A percentile compares a stretch with the other conserved stretches of the same genome.
Conservation (phyloP, 495 filamentous ascomycete genomes). For the Talaromyces thailandensis region DNA sequence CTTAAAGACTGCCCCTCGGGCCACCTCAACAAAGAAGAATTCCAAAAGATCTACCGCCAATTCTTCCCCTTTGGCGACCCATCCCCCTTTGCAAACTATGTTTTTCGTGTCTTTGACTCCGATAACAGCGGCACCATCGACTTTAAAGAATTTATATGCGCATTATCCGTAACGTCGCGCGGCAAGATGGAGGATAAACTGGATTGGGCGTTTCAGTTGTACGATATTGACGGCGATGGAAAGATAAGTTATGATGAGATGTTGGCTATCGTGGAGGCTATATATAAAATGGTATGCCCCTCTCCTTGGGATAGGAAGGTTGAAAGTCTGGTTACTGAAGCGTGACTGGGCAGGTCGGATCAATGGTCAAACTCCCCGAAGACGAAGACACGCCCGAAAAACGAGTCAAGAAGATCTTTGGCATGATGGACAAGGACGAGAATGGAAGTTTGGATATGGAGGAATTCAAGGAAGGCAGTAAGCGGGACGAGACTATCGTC, state of each 20-base stretch:
- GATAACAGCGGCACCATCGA: constrained; percentile 97
- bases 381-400: constrained; percentile 99
- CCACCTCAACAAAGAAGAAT: constrained; percentile 94
- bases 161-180: constrained; percentile 88
- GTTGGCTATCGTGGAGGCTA: constrained; percentile 96
- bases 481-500: constrained; percentile 98
- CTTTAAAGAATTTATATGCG: constrained; percentile 99
- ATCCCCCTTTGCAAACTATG: constrained; percentile 94
- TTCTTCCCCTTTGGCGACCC: constrained; percentile 99
- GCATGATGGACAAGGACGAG: constrained; percentile 99
- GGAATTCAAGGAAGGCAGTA: constrained; percentile 98
- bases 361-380: constrained; percentile 97
- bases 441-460: constrained; percentile 88
- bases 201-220: constrained; percentile 98
- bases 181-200: constrained; percentile 99
- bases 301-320: not conserved
- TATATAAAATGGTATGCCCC: constrained; percentile 90
- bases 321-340: constrained; percentile 5
- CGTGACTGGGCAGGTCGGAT: constrained; percentile 63
- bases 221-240: constrained; percentile 97
- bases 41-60: constrained; percentile 98
- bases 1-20: constrained; percentile 96
- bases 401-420: constrained; percentile 95
- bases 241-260: constrained; percentile 99
- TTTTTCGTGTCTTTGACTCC: constrained; percentile 97